phyloP scores from a whole-genome alignment of 1,284 basidiomycete genomes.

The Microbotryomycetes sp. region DNA sequence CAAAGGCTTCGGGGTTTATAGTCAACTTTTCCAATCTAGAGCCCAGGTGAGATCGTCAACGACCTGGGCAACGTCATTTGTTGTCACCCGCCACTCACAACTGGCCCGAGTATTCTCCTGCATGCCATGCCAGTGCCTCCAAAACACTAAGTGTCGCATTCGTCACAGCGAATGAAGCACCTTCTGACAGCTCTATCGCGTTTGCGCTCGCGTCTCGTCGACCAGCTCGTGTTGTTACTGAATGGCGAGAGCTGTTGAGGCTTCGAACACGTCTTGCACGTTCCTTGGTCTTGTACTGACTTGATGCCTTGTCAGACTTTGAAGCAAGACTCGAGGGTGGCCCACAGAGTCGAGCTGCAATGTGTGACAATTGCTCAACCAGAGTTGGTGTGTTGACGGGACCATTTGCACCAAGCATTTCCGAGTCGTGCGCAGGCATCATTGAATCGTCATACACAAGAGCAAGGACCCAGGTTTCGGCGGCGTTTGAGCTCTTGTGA shows the following conservation, averaged over 20 bases:
- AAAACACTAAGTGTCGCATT: constrained; percentile 7
- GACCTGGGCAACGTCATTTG: neutral
- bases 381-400: too few relatives aligned
- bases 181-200: constrained; percentile 6
- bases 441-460: too few relatives aligned
- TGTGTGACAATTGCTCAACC: too few relatives aligned
- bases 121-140: constrained; percentile 20
- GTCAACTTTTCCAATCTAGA: constrained; percentile 18
- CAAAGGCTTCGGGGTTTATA: neutral
- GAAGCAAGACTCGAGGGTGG: neutral
- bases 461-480: too few relatives aligned
- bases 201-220: neutral
- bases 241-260: neutral
- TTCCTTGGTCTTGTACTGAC: neutral
- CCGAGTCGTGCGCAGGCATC: too few relatives aligned
- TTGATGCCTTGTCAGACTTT: neutral
- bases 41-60: too few relatives aligned
- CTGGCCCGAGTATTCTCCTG: constrained; percentile 4
- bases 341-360: too few relatives aligned
- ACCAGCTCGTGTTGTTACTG: neutral
- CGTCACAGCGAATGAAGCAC: constrained; percentile 4
- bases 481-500: too few relatives aligned
- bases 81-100: constrained; percentile 2
- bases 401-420: too few relatives aligned
- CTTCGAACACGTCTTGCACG: neutral